Conservation (phyloP, 352 stramenopile species). For the Halophytophthora polymorphica region DNA sequence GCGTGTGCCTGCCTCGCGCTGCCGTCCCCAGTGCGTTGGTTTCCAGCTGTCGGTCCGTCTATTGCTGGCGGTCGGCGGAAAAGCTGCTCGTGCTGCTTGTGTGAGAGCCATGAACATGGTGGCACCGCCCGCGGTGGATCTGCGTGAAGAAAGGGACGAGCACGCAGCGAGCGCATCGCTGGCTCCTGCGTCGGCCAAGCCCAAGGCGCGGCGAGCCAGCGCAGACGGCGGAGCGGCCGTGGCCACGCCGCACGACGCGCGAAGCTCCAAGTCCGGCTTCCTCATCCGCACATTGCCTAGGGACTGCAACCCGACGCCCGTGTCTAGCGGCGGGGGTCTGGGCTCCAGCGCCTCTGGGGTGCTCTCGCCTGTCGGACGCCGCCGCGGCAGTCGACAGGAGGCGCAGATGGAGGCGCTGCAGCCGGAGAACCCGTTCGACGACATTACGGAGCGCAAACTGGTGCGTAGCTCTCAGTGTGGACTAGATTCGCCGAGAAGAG, state of each 20-base stretch:
- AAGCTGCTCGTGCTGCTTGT: background rate
- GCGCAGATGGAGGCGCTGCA: constrained; percentile 20
- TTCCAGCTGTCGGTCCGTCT: background rate
- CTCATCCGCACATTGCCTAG: constrained; percentile 67
- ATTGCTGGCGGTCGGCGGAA: background rate
- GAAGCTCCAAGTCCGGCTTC: constrained; percentile 42
- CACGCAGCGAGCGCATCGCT: background rate
- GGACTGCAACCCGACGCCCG: constrained; percentile 69
- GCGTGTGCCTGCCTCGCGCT: too few species aligned
- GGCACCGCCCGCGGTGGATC: constrained; percentile 27
- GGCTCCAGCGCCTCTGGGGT: constrained; percentile 10
- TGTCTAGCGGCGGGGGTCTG: constrained; percentile 13
- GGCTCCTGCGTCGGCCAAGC: background rate
- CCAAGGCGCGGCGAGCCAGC: constrained; percentile 4
- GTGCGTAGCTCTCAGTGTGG: constrained; percentile 20
- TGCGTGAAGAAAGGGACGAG: constrained; percentile 45
- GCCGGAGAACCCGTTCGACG: constrained; percentile 71
- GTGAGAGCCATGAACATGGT: constrained; percentile 35
- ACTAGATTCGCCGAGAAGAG: background rate
- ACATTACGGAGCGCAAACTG: constrained; percentile 76
- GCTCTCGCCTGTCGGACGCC: constrained; percentile 21
- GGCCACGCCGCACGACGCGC: constrained; percentile 9
- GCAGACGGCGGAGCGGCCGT: background rate
- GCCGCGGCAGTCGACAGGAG: constrained; percentile 1
- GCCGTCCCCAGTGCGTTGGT: too few species aligned